Conservation (phyloP, 2,329 filamentous ascomycete genomes). For the Bipolaris zeicola region DNA sequence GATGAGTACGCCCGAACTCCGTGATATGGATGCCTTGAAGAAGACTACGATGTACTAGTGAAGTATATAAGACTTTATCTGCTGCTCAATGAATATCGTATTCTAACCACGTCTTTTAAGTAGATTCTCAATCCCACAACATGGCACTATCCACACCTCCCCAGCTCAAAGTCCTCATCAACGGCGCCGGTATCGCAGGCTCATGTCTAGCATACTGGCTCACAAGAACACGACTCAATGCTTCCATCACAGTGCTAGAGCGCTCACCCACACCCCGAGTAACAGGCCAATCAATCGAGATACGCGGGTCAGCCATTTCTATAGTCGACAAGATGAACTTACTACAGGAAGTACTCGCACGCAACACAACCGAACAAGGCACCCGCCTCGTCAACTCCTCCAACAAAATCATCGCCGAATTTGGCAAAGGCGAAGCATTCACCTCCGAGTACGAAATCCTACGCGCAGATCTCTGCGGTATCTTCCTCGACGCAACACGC, state of each 20-base stretch:
- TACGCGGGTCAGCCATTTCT: conserved; percentile 51
- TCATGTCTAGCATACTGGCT: conserved; percentile 46
- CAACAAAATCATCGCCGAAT: conserved; percentile 24
- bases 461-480: conserved; percentile 39
- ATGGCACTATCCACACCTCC: conserved; percentile 17
- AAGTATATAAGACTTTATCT: neutral
- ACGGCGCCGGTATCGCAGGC: conserved; percentile 50
- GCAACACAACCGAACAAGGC: conserved; percentile 50
- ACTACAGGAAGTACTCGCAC: conserved; percentile 43
- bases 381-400: conserved; percentile 43
- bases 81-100: neutral
- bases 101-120: neutral
- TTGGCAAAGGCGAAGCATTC: conserved; percentile 31
- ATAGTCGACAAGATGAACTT: conserved; percentile 51
- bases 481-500: conserved; percentile 37
- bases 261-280: conserved; percentile 47
- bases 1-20: neutral
- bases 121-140: neutral
- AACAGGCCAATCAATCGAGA: conserved; percentile 54
- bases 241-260: conserved; percentile 53
- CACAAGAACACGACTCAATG: conserved; percentile 32
- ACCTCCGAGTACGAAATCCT: conserved; percentile 45
- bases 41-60: neutral
- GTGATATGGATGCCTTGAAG: neutral
- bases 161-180: conserved; percentile 42